These are phyloP conservation scores for Xylariaceae sp. DNA, from an alignment of 2,329 filamentous ascomycete genomes.

Conservation along the genomic window DNA sequence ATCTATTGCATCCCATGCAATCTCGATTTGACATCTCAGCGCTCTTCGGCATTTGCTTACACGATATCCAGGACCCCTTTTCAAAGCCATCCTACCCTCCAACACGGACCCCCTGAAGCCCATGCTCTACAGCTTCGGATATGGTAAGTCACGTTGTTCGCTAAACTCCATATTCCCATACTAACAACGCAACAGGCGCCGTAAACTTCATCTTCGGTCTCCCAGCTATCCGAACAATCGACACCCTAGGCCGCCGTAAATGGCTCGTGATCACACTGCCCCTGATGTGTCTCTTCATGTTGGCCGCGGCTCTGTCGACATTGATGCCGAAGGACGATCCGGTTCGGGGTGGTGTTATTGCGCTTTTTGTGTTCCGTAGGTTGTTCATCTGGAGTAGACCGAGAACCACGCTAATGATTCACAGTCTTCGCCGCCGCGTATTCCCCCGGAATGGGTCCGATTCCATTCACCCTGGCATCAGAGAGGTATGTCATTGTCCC, in stretches of 20 bases:
- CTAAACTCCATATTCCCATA: not conserved
- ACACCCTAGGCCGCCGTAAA: constrained; percentile 38
- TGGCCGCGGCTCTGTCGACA: constrained; percentile 35
- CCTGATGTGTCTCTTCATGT: constrained; percentile 40
- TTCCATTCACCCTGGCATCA: constrained; percentile 46
- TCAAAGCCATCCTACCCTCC: constrained; percentile 18
- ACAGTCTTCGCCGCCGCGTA: constrained; percentile 39
- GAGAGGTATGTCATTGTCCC: constrained; percentile 29
- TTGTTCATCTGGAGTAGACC: not conserved
- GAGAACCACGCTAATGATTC: not conserved
- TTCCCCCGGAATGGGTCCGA: constrained; percentile 39
- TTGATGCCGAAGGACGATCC: constrained; percentile 18
- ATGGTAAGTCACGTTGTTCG: too few species aligned
- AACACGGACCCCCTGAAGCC: constrained; percentile 14
- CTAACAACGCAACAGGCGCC: constrained; percentile 27
- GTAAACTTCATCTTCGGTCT: constrained; percentile 41
- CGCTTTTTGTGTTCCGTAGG: constrained; percentile 36
- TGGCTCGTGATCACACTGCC: constrained; percentile 42
- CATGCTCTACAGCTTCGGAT: constrained; percentile 33
- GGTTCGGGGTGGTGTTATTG: constrained; percentile 29
- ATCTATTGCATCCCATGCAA: not conserved
- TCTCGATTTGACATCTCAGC: not conserved
- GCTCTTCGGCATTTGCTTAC: not conserved
- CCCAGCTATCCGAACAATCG: constrained; percentile 38
- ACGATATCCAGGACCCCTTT: constrained; percentile 11